Evolutionary conservation across 23 red algal species (phyloP).

Genomic region (Gracilaria caudata): DNA sequence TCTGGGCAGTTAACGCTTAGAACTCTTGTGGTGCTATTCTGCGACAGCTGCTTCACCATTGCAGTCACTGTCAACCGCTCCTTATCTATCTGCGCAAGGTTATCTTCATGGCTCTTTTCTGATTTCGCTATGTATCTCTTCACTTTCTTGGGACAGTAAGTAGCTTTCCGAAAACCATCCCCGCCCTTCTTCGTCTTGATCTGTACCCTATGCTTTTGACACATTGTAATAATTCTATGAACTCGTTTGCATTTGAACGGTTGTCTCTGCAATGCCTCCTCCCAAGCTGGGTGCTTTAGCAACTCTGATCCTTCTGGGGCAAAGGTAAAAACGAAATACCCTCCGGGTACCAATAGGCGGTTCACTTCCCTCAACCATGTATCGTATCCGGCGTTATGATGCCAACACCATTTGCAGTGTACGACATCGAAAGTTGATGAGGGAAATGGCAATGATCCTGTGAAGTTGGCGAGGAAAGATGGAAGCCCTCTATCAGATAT

Average conservation of each 20-base stretch:
- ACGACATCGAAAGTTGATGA: conserved; percentile 32
- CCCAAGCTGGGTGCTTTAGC: conserved; percentile 14
- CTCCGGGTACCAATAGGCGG: conserved; percentile 32
- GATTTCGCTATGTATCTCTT: not conserved
- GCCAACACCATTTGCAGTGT: conserved; percentile 60
- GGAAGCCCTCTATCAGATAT: conserved; percentile 37
- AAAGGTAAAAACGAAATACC: conserved; percentile 50
- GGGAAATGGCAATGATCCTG: conserved; percentile 40
- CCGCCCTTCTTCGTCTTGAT: not conserved
- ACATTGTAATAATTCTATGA: conserved; percentile 44
- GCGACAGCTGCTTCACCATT: not conserved
- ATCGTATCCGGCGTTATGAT: conserved; percentile 30
- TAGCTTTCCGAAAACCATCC: not conserved
- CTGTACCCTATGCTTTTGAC: not conserved
- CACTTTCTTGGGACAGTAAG: conserved; percentile 6
- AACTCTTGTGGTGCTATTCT: conserved; percentile 6
- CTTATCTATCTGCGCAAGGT: not conserved
- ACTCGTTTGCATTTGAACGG: conserved; percentile 33
- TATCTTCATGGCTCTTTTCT: not conserved
- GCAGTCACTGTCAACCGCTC: not conserved
- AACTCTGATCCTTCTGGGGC: conserved; percentile 6
- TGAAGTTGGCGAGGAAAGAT: conserved; percentile 48
- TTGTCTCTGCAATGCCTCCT: conserved; percentile 7
- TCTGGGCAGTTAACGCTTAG: conserved; percentile 20
- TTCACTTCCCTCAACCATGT: conserved; percentile 37